Evolutionary conservation across 129 eudicot genomes (phyloP).

Genomic region (Tagetes patula): DNA sequence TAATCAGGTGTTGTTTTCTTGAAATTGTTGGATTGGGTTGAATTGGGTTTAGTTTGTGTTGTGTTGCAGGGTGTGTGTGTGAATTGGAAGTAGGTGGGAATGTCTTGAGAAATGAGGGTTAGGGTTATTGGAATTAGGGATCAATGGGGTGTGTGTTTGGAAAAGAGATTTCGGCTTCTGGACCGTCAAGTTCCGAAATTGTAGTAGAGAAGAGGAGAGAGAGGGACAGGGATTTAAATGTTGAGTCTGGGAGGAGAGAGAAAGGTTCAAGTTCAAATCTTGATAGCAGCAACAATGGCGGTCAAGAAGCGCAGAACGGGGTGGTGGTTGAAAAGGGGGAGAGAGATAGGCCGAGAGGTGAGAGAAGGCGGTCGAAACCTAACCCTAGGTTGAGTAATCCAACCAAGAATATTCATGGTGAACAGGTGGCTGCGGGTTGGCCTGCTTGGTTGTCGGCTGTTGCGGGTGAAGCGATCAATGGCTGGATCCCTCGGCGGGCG

Average conservation of each 20-base stretch:
- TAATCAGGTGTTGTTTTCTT: neutral
- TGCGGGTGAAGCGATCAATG: constrained; percentile 82
- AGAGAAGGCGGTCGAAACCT: constrained; percentile 47
- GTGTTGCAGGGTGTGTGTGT: constrained; percentile 35
- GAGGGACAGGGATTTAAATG: constrained; percentile 45
- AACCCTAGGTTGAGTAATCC: constrained; percentile 65
- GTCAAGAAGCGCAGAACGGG: constrained; percentile 30
- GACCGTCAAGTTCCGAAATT: constrained; percentile 57
- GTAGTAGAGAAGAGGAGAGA: constrained; percentile 48
- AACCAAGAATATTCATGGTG: constrained; percentile 58
- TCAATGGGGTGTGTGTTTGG: constrained; percentile 97
- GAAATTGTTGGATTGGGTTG: constrained; percentile 12
- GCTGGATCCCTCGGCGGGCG: constrained; percentile 88
- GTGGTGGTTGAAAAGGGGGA: constrained; percentile 34
- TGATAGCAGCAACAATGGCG: constrained; percentile 29
- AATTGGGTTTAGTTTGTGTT: neutral
- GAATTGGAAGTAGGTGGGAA: constrained; percentile 24
- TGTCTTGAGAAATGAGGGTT: constrained; percentile 81
- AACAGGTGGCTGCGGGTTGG: constrained; percentile 97
- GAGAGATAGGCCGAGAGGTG: constrained; percentile 38
- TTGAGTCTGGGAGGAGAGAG: constrained; percentile 65
- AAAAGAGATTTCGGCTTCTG: constrained; percentile 64
- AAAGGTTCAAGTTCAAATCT: constrained; percentile 30
- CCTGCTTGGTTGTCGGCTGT: constrained; percentile 87
- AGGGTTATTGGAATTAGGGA: constrained; percentile 41